Conservation (phyloP, 306 rosid genomes). For the Pterocarpus macrocarpus region DNA sequence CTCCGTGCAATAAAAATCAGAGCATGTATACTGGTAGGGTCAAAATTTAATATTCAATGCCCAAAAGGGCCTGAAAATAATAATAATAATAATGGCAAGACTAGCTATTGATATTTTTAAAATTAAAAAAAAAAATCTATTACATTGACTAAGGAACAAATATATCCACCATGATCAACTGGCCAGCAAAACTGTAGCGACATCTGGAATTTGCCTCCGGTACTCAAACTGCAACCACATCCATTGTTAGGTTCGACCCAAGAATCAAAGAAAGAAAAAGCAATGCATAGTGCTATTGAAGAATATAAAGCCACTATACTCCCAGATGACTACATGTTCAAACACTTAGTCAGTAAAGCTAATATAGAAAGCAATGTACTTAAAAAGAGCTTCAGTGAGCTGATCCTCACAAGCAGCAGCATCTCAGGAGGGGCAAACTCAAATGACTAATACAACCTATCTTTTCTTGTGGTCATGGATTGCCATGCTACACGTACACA, state of each 20-base stretch:
- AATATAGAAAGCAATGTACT: no score
- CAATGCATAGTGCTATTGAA: not conserved
- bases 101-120: not conserved
- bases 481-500: not conserved
- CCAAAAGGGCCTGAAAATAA: not conserved
- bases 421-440: not conserved
- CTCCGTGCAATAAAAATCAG: not conserved
- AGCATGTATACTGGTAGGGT: constrained; percentile 20
- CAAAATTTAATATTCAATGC: constrained; percentile 46
- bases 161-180: no score
- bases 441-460: no score
- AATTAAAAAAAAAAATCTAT: not conserved
- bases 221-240: constrained; percentile 56
- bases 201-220: constrained; percentile 36
- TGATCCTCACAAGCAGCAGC: not conserved
- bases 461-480: not conserved
- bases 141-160: not conserved
- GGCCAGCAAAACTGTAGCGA: not conserved
- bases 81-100: not conserved
- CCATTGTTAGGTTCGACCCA: not conserved
- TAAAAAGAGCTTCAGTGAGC: not conserved
- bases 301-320: not conserved
- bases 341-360: no score
- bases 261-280: constrained; percentile 12
- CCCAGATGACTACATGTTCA: not conserved